Conservation (phyloP, 106 monocot genomes). For the Hemerocallis citrina region DNA sequence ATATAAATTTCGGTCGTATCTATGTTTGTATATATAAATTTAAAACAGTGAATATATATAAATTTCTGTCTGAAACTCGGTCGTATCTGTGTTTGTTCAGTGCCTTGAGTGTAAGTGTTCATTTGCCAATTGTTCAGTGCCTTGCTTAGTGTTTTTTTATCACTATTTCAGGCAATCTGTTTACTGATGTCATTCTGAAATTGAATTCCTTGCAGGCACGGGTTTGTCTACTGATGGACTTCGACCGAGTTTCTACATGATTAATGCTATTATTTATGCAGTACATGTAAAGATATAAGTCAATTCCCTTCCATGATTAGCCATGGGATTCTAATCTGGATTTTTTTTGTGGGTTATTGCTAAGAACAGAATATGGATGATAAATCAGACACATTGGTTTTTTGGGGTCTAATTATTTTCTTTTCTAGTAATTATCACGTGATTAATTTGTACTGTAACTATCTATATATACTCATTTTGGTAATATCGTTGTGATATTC, state of each 20-base stretch:
- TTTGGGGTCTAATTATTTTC: too few species aligned
- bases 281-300: conserved; percentile 40
- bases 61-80: too few species aligned
- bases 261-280: conserved; percentile 55
- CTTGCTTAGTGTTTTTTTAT: neutral
- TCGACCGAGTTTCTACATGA: conserved; percentile 50
- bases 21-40: too few species aligned
- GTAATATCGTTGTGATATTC: too few species aligned
- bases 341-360: neutral
- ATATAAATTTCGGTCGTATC: too few species aligned
- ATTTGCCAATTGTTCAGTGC: neutral
- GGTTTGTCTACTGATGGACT: conserved; percentile 63
- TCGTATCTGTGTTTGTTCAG: too few species aligned
- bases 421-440: too few species aligned
- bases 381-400: neutral
- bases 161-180: neutral
- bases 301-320: neutral
- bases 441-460: too few species aligned
- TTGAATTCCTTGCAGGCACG: conserved; percentile 41
- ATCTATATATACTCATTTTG: too few species aligned
- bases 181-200: conserved; percentile 2
- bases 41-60: too few species aligned
- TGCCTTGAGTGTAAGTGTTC: too few species aligned
- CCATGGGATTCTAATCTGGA: neutral
- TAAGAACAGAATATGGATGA: neutral